Conservation (phyloP, 495 filamentous ascomycete species). For the Tuber umbilicatum region DNA sequence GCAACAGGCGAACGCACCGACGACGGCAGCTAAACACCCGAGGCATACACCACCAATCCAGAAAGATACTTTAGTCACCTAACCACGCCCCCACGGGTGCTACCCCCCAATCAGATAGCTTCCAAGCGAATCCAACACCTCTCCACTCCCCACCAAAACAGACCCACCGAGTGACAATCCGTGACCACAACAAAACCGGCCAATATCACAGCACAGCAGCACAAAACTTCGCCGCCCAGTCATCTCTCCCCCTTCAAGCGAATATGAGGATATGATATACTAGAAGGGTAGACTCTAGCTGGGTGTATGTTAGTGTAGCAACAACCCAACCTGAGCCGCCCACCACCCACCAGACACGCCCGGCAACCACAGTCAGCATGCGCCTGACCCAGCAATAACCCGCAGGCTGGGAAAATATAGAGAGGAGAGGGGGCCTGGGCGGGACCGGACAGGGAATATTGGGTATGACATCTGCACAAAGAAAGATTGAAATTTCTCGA, state of each 20-base stretch:
- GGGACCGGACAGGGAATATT: too few relatives aligned
- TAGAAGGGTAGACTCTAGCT: background rate
- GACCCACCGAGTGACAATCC: background rate
- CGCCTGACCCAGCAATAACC: background rate
- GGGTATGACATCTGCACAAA: background rate
- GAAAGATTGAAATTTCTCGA: background rate
- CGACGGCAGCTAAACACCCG: background rate
- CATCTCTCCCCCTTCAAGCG: background rate
- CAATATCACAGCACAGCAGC: background rate
- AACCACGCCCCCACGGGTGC: background rate
- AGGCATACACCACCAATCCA: background rate
- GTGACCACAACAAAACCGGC: background rate
- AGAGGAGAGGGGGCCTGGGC: background rate
- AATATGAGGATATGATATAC: background rate
- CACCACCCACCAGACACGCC: too few relatives aligned
- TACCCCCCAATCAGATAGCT: background rate
- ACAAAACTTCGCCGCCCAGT: background rate
- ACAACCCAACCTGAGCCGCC: too few relatives aligned
- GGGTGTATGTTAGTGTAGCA: background rate
- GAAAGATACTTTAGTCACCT: background rate
- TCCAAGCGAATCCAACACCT: background rate
- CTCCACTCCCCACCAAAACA: background rate
- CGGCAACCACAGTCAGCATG: background rate
- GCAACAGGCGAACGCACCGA: background rate
- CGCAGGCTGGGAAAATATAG: background rate